Evolutionary conservation across 2,329 filamentous ascomycete species (phyloP), one percentile per base, ranked within the genome.

Genomic region (Hymenoscyphus repandus): DNA sequence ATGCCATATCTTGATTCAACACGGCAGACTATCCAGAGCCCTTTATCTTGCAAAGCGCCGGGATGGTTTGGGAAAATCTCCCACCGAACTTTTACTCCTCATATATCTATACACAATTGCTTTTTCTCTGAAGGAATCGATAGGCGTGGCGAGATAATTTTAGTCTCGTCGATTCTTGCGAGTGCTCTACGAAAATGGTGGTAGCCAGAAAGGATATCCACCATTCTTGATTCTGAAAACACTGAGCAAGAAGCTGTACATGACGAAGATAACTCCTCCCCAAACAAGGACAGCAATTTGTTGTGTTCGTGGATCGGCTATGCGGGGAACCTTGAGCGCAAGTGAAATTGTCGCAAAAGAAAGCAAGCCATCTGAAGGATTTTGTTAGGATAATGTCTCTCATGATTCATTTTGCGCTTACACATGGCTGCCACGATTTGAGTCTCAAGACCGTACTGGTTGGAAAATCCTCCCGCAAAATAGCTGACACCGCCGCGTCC

Each of bases 201-300:
- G 93, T 55, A 99, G 78, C 65, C 84, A 90, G 72, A 97, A 96
- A 13, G 91, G 91, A 71, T 99, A 99, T 20, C 90, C 90, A 32
- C 84, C 83, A 67, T 97, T 99, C 83, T 99, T 99, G 63, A 87
- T 76, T 63, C 91, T 83, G 79, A 99, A 99, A 56, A 96, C 77
- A 70, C 88, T 96, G 59, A 99, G 79, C 57, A 99, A 76, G 72
- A 96, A 93, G 74, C 91, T 95, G 76, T 97, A 97, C 72, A 90
- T 82, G 57, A 87, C 72, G 61, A 96, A 83, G 50, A 96, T 72
- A 30, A 93, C 74, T 41, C 74, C 80, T 17, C 82, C 84, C 88
- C 90, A 96, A 39, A 86, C 75, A 51, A 96, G 71, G 5, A 96
- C 85, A 33, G 86, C 85, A 34, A 93, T 73, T 68, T 93, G 85